Conservation (phyloP, 148 eudicot species). For the Bassia scoparia region DNA sequence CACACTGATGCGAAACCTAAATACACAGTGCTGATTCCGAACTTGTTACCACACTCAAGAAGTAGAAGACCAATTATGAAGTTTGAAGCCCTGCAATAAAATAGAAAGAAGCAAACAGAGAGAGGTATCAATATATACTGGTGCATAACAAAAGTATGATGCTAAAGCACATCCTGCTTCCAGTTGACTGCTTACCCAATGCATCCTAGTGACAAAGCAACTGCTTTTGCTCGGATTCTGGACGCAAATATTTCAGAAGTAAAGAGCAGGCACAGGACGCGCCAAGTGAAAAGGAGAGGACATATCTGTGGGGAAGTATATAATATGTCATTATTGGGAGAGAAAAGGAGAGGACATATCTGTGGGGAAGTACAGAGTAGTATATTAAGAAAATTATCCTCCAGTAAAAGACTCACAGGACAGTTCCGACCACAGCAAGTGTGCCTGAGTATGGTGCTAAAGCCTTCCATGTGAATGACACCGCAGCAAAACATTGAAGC, state of each 20-base stretch:
- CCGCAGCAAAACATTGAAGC: slow-evolving; percentile 89
- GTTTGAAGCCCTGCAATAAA: slow-evolving; percentile 63
- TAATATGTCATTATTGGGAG: background rate
- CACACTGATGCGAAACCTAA: slow-evolving; percentile 81
- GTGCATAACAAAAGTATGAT: background rate
- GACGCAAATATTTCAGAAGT: slow-evolving; percentile 93
- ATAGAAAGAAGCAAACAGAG: background rate
- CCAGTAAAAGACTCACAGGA: slow-evolving; percentile 56
- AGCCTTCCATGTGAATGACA: slow-evolving; percentile 73
- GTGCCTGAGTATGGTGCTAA: slow-evolving; percentile 93
- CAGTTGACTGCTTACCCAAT: slow-evolving; percentile 66
- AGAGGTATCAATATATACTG: background rate
- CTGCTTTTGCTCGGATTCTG: slow-evolving; percentile 97
- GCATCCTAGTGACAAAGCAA: slow-evolving; percentile 94
- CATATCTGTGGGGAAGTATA: slow-evolving; percentile 48
- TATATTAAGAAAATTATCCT: background rate
- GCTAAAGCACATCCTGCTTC: background rate
- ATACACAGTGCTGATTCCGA: slow-evolving; percentile 86
- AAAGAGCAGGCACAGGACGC: slow-evolving; percentile 99
- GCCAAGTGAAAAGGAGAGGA: slow-evolving; percentile 89
- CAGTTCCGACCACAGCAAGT: slow-evolving; percentile 89
- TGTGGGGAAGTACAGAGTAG: too few species aligned
- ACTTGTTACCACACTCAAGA: slow-evolving; percentile 91
- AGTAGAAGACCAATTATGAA: slow-evolving; percentile 82
- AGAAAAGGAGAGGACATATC: background rate